Evolutionary conservation across 2,329 filamentous ascomycete species (phyloP).

Genomic region (Aspergillus sp.): DNA sequence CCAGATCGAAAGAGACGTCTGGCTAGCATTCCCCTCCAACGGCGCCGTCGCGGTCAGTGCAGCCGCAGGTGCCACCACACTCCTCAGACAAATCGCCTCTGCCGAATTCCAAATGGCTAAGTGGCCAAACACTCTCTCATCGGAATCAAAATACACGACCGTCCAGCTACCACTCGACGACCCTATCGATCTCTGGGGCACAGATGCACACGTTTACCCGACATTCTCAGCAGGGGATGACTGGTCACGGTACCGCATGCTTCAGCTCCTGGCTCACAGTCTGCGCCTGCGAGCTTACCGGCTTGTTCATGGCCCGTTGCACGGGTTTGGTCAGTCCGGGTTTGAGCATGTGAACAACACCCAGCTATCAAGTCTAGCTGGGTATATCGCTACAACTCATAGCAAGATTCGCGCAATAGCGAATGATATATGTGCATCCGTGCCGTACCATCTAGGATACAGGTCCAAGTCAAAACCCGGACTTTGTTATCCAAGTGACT

Average conservation of each 20-base stretch:
- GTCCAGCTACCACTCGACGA: background rate
- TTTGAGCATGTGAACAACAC: background rate
- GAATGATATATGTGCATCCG: conserved; percentile 4
- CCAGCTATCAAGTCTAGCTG: background rate
- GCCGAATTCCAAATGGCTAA: background rate
- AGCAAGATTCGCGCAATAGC: background rate
- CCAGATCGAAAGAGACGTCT: background rate
- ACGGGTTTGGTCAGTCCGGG: background rate
- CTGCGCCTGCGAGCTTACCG: conserved; percentile 4
- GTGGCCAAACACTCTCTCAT: background rate
- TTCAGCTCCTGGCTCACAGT: background rate
- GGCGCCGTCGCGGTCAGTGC: background rate
- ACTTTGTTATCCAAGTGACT: conserved; percentile 2
- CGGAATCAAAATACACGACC: conserved; percentile 2
- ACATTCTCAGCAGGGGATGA: conserved; percentile 1
- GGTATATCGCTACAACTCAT: background rate
- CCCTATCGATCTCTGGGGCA: background rate
- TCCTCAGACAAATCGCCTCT: background rate
- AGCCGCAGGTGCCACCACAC: background rate
- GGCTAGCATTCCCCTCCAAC: background rate
- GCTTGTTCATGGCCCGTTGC: background rate
- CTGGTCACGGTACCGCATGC: conserved; percentile 9
- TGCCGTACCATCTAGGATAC: conserved; percentile 9
- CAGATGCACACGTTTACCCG: conserved; percentile 2
- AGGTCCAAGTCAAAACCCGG: background rate